Evolutionary conservation across 768 basidiomycete genomes (phyloP).

Genomic region (Phanerochaete carnosa): DNA sequence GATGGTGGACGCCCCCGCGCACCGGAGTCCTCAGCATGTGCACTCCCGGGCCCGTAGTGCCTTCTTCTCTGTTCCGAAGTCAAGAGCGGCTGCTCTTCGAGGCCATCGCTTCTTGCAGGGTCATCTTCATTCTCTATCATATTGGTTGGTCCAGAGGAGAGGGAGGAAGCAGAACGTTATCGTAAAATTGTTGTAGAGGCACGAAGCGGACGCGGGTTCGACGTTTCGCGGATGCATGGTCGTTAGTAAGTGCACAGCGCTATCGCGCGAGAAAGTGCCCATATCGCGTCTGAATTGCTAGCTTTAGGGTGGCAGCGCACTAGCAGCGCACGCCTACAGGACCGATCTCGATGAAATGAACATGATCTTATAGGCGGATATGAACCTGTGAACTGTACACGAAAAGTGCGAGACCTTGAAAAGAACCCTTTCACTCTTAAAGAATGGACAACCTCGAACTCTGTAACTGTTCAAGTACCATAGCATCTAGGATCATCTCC

Average conservation of each 20-base stretch:
- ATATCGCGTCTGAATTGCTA: slow-evolving; percentile 1
- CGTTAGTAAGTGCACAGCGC: background rate
- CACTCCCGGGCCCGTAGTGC: background rate
- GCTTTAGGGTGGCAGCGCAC: background rate
- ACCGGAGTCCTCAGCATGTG: background rate
- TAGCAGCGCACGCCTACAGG: background rate
- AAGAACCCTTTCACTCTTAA: background rate
- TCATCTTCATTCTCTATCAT: background rate
- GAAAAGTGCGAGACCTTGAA: background rate
- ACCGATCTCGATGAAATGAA: background rate
- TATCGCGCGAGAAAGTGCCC: background rate
- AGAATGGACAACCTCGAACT: too few species aligned
- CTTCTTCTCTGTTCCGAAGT: background rate
- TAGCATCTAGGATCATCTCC: background rate
- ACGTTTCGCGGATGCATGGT: background rate
- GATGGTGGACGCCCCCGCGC: background rate
- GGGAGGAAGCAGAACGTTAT: background rate
- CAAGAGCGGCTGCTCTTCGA: background rate
- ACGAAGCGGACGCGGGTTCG: background rate
- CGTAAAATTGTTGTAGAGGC: background rate
- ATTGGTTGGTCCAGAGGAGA: background rate
- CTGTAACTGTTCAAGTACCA: too few species aligned
- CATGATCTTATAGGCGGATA: background rate
- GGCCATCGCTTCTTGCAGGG: background rate
- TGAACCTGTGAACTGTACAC: background rate